phyloP scores from a whole-genome alignment of 768 basidiomycete species.

The Phallus indusiatus region DNA sequence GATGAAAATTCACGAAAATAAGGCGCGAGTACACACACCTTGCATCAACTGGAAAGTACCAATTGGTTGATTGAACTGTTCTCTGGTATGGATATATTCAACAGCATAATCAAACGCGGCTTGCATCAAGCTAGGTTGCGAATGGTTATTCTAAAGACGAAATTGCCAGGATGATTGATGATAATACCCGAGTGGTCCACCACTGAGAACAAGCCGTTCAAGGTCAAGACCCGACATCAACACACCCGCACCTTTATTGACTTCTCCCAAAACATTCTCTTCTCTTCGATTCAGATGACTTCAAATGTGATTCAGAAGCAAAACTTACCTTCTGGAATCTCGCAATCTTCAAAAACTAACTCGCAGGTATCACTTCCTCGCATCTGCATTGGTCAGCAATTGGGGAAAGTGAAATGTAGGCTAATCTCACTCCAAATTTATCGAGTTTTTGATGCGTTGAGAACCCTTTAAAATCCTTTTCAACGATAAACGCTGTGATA shows the following conservation, averaged over 20 bases:
- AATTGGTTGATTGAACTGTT: conserved; percentile 82
- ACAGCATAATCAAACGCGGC: conserved; percentile 84
- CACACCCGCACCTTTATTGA: conserved; percentile 74
- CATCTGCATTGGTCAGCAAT: conserved; percentile 38
- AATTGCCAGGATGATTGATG: not conserved
- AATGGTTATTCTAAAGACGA: not conserved
- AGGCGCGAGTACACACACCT: conserved; percentile 39
- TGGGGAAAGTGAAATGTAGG: not conserved
- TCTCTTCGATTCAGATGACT: too few relatives aligned
- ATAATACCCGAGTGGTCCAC: conserved; percentile 77
- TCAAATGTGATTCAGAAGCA: not conserved
- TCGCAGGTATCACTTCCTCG: conserved; percentile 93
- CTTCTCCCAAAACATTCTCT: conserved; percentile 79
- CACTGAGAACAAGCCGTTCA: conserved; percentile 84
- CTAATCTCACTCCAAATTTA: conserved; percentile 58
- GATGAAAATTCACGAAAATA: conserved; percentile 8
- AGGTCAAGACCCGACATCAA: conserved; percentile 93
- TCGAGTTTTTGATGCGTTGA: conserved; percentile 87
- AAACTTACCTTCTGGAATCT: conserved; percentile 70
- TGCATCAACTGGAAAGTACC: conserved; percentile 96
- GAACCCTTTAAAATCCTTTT: conserved; percentile 74
- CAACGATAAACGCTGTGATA: conserved; percentile 87
- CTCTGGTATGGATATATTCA: conserved; percentile 85
- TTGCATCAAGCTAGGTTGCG: conserved; percentile 65
- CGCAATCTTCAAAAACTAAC: conserved; percentile 82